These are phyloP conservation scores for Dipodascopsis tothii DNA, from an alignment of 805 yeast genomes.

Conservation along the genomic window DNA sequence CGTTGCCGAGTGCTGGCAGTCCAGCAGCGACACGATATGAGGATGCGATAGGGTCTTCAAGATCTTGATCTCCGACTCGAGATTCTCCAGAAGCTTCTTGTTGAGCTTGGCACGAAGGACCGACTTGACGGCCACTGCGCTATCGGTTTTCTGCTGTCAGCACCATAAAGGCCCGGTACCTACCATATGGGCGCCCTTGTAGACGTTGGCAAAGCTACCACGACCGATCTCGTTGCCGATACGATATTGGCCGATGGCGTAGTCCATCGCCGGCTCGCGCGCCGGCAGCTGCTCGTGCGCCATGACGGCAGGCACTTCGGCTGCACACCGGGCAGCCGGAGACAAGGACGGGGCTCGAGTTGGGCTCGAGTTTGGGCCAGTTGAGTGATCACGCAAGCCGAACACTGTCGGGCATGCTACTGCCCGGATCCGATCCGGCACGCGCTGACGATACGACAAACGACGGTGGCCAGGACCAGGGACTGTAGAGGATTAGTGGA, in stretches of 20 bases:
- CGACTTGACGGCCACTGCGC: slow-evolving; percentile 79
- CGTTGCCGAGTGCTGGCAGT: slow-evolving; percentile 63
- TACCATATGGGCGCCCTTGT: slow-evolving; percentile 60
- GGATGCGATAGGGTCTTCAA: slow-evolving; percentile 84
- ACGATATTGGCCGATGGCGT: slow-evolving; percentile 41
- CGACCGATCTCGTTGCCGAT: slow-evolving; percentile 85
- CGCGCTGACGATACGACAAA: no score
- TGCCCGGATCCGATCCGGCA: no score
- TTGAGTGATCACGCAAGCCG: no score
- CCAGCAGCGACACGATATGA: slow-evolving; percentile 80
- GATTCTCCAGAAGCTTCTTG: slow-evolving; percentile 78
- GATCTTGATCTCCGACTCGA: slow-evolving; percentile 87
- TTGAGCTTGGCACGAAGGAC: slow-evolving; percentile 77
- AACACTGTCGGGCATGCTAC: no score
- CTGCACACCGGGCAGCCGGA: no score
- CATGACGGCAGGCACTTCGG: no score
- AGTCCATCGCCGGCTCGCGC: slow-evolving; percentile 15
- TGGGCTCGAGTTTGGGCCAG: no score
- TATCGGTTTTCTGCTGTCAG: slow-evolving; percentile 25
- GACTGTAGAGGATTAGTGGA: no score
- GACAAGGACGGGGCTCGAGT: no score
- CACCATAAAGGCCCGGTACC: slow-evolving; percentile 9
- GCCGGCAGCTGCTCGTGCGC: not conserved
- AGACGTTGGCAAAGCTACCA: slow-evolving; percentile 94
- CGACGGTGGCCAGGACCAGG: no score